Evolutionary conservation across 768 basidiomycete species (phyloP).

Genomic region (Lentinula raphanica): DNA sequence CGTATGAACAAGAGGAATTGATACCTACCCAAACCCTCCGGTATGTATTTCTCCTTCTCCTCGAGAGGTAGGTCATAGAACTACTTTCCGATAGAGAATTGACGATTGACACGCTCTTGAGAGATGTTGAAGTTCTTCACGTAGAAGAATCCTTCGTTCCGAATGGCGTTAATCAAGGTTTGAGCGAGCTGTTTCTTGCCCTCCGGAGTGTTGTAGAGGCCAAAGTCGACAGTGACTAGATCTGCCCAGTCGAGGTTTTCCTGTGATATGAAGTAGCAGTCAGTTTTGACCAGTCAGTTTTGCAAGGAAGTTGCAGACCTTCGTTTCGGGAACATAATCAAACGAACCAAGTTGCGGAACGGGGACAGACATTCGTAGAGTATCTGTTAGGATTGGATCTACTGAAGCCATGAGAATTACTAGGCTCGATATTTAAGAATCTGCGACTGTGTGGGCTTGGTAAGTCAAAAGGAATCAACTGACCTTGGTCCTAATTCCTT

Average conservation of each 20-base stretch:
- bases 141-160: constrained; percentile 47
- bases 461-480: not conserved
- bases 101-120: constrained; percentile 41
- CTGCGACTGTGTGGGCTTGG: not conserved
- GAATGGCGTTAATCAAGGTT: constrained; percentile 37
- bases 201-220: constrained; percentile 32
- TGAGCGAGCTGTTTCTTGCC: constrained; percentile 37
- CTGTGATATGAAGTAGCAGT: constrained; percentile 15
- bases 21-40: constrained; percentile 27
- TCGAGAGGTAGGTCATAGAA: constrained; percentile 47
- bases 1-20: not conserved
- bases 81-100: constrained; percentile 40
- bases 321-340: constrained; percentile 36
- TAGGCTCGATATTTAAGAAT: not conserved
- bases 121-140: constrained; percentile 46
- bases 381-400: not conserved
- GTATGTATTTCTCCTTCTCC: constrained; percentile 42
- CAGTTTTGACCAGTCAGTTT: no score
- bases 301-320: constrained; percentile 15
- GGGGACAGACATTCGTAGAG: constrained; percentile 20
- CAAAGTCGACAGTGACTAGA: constrained; percentile 40
- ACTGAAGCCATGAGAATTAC: not conserved
- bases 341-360: constrained; percentile 33
- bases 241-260: constrained; percentile 49
- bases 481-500: not conserved